phyloP scores from a whole-genome alignment of 805 yeast genomes.

The Spathaspora passalidarum region DNA sequence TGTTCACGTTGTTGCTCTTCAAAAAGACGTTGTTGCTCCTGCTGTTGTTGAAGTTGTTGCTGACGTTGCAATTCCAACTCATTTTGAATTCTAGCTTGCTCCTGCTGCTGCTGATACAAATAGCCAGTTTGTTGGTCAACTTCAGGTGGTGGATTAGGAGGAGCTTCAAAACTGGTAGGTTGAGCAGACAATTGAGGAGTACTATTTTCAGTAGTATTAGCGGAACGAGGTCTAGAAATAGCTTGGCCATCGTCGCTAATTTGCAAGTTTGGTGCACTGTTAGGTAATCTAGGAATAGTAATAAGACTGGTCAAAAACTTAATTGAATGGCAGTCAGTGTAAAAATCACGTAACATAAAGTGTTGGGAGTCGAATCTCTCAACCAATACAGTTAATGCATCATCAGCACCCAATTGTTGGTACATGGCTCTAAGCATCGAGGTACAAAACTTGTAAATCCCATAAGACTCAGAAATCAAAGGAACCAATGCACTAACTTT shows the following conservation, averaged over 20 bases:
- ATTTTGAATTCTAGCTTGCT: constrained; percentile 58
- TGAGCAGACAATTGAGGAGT: constrained; percentile 44
- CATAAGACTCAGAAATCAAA: constrained; percentile 85
- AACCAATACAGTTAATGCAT: constrained; percentile 71
- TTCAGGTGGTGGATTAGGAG: constrained; percentile 38
- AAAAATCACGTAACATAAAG: constrained; percentile 72
- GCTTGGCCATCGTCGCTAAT: constrained; percentile 42
- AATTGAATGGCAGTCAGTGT: constrained; percentile 84
- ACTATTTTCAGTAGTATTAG: constrained; percentile 17
- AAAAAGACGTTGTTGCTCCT: constrained; percentile 70
- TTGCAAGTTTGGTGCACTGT: constrained; percentile 57
- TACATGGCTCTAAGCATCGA: constrained; percentile 90
- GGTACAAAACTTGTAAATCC: constrained; percentile 83
- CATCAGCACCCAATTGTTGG: constrained; percentile 67
- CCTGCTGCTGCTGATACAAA: constrained; percentile 50
- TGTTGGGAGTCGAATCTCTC: constrained; percentile 72
- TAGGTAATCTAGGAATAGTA: constrained; percentile 67
- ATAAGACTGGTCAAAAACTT: constrained; percentile 78
- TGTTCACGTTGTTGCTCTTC: constrained; percentile 72
- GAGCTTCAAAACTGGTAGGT: constrained; percentile 25
- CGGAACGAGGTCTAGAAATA: constrained; percentile 31
- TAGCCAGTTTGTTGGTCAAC: constrained; percentile 50
- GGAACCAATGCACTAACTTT: constrained; percentile 87
- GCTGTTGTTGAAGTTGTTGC: constrained; percentile 64
- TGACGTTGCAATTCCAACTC: constrained; percentile 63